Evolutionary conservation across 805 yeast genomes (phyloP).

Genomic region (Ogataea thermomethanolica): DNA sequence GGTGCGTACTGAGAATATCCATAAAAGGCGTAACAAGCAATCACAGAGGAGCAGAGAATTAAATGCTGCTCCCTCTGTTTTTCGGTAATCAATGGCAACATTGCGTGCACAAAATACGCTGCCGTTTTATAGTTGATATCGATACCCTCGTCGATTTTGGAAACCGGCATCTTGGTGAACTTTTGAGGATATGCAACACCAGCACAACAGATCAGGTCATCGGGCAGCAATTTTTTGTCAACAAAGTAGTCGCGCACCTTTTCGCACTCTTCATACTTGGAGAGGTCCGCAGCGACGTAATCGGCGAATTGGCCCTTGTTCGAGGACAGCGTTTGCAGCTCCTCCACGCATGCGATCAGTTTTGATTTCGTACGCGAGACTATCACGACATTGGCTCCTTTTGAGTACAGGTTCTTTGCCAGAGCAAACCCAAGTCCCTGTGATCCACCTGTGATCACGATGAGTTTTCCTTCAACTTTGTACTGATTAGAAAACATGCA

Average conservation of each 20-base stretch:
- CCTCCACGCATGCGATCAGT: slow-evolving; percentile 46
- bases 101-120: slow-evolving; percentile 64
- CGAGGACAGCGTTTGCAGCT: slow-evolving; percentile 35
- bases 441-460: slow-evolving; percentile 87
- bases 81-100: slow-evolving; percentile 40
- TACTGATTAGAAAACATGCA: slow-evolving; percentile 13
- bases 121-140: slow-evolving; percentile 71
- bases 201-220: slow-evolving; percentile 79
- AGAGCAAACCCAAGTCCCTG: slow-evolving; percentile 89
- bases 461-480: slow-evolving; percentile 46
- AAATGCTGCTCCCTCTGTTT: slow-evolving; percentile 41
- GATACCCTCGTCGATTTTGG: slow-evolving; percentile 60
- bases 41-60: slow-evolving; percentile 68
- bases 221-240: slow-evolving; percentile 44
- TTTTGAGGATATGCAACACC: slow-evolving; percentile 81
- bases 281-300: slow-evolving; percentile 62
- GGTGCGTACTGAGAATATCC: slow-evolving; percentile 95
- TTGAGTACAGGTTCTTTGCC: slow-evolving; percentile 45
- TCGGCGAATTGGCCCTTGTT: slow-evolving; percentile 32
- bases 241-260: slow-evolving; percentile 35
- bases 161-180: slow-evolving; percentile 60
- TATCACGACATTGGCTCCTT: slow-evolving; percentile 63
- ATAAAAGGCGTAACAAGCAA: slow-evolving; percentile 81
- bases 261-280: slow-evolving; percentile 50
- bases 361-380: slow-evolving; percentile 74